Conservation (phyloP, 345 rosid genomes). For the Dovyalis caffra region DNA sequence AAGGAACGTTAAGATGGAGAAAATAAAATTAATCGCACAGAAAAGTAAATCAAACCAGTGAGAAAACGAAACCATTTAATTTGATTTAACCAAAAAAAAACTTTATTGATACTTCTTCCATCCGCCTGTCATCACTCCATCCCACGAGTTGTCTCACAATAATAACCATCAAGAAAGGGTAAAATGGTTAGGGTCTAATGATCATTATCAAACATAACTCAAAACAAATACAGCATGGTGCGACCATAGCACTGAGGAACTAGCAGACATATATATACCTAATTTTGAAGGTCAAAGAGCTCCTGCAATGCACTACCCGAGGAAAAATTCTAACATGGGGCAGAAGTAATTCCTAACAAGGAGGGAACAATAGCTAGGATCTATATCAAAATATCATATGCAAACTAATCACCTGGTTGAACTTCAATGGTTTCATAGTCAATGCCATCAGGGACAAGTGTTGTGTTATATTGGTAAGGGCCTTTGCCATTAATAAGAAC, state of each 20-base stretch:
- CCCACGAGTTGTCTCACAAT: background rate
- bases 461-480: constrained; percentile 79
- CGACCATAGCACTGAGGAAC: background rate
- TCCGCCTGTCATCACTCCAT: background rate
- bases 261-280: background rate
- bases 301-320: background rate
- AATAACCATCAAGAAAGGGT: background rate
- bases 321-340: background rate
- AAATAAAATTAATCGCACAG: constrained; percentile 7
- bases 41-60: constrained; percentile 14
- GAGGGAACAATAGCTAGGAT: background rate
- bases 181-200: background rate
- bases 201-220: background rate
- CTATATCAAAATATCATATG: background rate
- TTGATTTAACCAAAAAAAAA: background rate
- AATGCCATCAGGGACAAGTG: constrained; percentile 78
- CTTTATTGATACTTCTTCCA: background rate
- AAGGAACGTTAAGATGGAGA: constrained; percentile 8
- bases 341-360: background rate
- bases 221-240: background rate
- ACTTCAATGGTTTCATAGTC: constrained; percentile 75
- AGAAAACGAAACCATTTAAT: constrained; percentile 14
- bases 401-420: constrained; percentile 70
- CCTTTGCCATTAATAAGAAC: constrained; percentile 98
- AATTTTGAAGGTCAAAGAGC: background rate